These are phyloP conservation scores for Reutealis trisperma DNA, from an alignment of 345 rosid species.

Conservation along the genomic window DNA sequence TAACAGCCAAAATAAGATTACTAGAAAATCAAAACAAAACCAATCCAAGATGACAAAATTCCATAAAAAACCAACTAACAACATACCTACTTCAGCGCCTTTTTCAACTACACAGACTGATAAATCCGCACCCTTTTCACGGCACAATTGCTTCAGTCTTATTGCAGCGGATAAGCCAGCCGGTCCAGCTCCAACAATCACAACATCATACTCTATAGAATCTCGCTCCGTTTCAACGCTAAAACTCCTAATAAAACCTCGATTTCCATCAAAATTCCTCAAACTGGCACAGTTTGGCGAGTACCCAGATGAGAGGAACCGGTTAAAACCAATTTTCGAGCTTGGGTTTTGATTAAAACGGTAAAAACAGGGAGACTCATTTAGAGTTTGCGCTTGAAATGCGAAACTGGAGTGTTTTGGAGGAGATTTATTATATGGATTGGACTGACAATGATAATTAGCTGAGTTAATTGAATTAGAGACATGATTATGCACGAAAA, in stretches of 20 bases:
- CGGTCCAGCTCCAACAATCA: conserved; percentile 95
- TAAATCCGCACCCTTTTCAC: conserved; percentile 67
- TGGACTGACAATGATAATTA: background rate
- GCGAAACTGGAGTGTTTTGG: conserved; percentile 8
- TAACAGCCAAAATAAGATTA: background rate
- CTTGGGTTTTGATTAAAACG: conserved; percentile 20
- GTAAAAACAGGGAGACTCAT: conserved; percentile 21
- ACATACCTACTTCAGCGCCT: conserved; percentile 87
- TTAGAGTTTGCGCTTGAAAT: conserved; percentile 20
- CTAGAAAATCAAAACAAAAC: background rate
- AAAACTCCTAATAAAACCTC: conserved; percentile 37
- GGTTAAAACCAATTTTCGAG: conserved; percentile 16
- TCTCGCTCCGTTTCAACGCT: conserved; percentile 59
- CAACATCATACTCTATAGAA: conserved; percentile 82
- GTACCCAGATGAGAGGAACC: conserved; percentile 38
- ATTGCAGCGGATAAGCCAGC: conserved; percentile 96
- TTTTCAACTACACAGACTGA: conserved; percentile 96
- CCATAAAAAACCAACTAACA: background rate
- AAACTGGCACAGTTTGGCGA: conserved; percentile 17
- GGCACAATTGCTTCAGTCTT: conserved; percentile 79
- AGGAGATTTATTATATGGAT: conserved; percentile 19
- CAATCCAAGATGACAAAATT: background rate
- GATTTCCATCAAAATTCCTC: conserved; percentile 8
- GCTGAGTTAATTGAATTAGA: background rate
- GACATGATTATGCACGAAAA: conserved; percentile 22